These are phyloP conservation scores for Sphagnum fallax DNA, from an alignment of 228 moss, liverwort and hornwort species.

Conservation along the genomic window DNA sequence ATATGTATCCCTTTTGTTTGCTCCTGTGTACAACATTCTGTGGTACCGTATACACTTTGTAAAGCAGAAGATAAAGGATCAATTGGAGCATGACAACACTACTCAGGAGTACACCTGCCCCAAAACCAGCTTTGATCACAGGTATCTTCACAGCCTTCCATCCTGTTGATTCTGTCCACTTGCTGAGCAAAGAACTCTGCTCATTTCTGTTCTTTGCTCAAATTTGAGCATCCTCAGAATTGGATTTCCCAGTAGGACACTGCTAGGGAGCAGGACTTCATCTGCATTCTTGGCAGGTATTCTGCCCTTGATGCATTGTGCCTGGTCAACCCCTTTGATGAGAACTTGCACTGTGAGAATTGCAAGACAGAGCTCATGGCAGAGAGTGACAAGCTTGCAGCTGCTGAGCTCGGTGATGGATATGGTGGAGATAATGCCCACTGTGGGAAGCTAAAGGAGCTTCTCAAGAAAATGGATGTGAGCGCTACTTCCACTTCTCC, in stretches of 20 bases:
- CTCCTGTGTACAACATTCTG: constrained; percentile 63
- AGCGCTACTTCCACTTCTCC: not conserved
- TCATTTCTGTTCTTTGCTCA: too few relatives aligned
- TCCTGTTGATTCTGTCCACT: too few relatives aligned
- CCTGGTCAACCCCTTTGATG: constrained; percentile 66
- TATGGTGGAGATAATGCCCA: constrained; percentile 95
- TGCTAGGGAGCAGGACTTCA: not conserved
- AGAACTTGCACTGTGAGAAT: constrained; percentile 90
- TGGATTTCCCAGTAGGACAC: too few relatives aligned
- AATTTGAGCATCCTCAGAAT: too few relatives aligned
- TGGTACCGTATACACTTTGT: constrained; percentile 94
- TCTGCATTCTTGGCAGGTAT: constrained; percentile 46
- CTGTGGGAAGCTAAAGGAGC: constrained; percentile 89
- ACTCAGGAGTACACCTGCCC: constrained; percentile 97
- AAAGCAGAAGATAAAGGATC: constrained; percentile 96
- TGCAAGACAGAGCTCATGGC: constrained; percentile 91
- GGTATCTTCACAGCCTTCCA: constrained; percentile 19
- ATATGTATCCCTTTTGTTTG: not conserved
- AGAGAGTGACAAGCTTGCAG: constrained; percentile 96
- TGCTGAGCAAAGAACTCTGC: too few relatives aligned
- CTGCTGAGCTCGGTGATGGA: constrained; percentile 63
- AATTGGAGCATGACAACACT: constrained; percentile 94
- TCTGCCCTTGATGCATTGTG: constrained; percentile 89
- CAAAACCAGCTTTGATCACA: constrained; percentile 73
- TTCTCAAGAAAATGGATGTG: constrained; percentile 93